These are phyloP conservation scores for Talaromyces marneffei DNA, from an alignment of 2,329 filamentous ascomycete genomes.

Conservation along the genomic window DNA sequence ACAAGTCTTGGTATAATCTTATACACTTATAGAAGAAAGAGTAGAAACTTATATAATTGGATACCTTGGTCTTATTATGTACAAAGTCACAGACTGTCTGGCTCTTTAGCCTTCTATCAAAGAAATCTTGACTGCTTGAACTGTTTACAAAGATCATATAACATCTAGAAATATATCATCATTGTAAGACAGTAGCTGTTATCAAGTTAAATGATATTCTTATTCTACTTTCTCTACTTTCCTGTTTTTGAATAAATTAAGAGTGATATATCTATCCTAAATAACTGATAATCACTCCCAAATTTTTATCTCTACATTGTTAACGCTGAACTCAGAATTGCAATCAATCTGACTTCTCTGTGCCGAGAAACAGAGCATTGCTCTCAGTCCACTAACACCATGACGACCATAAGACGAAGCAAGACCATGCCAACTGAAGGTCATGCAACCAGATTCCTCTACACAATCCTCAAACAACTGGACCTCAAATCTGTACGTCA, in stretches of 20 bases:
- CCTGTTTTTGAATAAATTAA: neutral
- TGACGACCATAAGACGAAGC: conserved; percentile 34
- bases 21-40: neutral
- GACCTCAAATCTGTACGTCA: conserved; percentile 46
- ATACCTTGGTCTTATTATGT: neutral
- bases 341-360: neutral
- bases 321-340: neutral
- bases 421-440: conserved; percentile 45
- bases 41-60: neutral
- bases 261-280: neutral
- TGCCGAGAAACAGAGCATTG: neutral
- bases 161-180: neutral
- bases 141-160: neutral
- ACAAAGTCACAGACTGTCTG: neutral
- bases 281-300: neutral
- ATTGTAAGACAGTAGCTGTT: neutral
- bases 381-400: conserved; percentile 12
- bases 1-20: neutral
- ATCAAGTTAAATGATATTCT: neutral
- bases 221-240: neutral
- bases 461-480: conserved; percentile 51
- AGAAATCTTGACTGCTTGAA: neutral
- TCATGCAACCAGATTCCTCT: conserved; percentile 49
- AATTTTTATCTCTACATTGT: neutral
- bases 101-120: neutral